Base-by-base conservation (phyloP, 208 protist genomes). In the Crithidia expoeki region DNA sequence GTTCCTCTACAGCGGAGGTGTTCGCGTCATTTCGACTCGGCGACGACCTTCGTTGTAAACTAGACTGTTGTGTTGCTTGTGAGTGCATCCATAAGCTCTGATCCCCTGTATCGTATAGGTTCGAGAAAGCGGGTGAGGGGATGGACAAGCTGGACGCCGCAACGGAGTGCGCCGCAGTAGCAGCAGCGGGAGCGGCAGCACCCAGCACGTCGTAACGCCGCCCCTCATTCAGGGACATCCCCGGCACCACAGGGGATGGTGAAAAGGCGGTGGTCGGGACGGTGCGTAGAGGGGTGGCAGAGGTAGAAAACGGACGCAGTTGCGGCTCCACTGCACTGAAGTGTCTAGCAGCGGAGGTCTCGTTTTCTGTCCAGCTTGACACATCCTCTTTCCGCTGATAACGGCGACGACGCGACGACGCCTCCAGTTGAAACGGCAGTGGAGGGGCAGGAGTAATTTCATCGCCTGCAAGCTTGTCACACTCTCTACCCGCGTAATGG, bases 201-300 rank as follows among this genome's bases (percentile, higher is more conserved):
- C n/a, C n/a, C n/a, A n/a, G n/a, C 40, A 5, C 27, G 38, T 34
- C 16, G 42, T 11, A 17, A 12, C 42, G 42, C 12, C 36, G 38
- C 2, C 38, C n/a, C 4, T 50, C n/a, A 27, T 57, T 1, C 34
- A 9, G 23, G 40, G 32, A 52, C 23, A 23, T 14, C 17, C 25
- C 36, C 23, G 57, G 47, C 17, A 50, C 7, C 3, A 44, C 32
- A 17, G 57, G 67, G 16, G 67, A 59, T 0, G 57, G 57, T 12
- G 67, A 72, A 4, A 25, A 65, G 9, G 57, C 42, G 21, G 67
- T 65, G 51, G 51, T 52, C 17, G 34, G 32, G 2, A 52, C 63
- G 12, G 63, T 60, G 63, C 63, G 63, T 0, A 51, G 50, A 0
- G 63, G 63, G 16, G 63, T 68, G 32, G 44, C 38, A 19, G 36